Conservation (phyloP, 2,329 filamentous ascomycete genomes). For the Fusarium bactridioides region DNA sequence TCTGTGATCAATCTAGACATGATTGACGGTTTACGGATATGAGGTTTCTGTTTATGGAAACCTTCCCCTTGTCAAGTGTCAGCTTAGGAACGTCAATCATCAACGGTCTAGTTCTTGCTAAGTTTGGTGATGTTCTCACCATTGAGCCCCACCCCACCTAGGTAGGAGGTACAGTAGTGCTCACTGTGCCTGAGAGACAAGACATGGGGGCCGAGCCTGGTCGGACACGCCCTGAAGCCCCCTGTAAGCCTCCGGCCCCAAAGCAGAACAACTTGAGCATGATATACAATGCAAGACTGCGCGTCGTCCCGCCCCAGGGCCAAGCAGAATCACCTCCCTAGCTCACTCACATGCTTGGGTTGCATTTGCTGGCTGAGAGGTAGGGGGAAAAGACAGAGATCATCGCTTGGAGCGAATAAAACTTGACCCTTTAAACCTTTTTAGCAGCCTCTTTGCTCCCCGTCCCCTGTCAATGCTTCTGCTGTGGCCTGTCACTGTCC, state of each 20-base stretch:
- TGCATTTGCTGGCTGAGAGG: not conserved
- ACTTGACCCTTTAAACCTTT: not conserved
- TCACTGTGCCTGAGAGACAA: not conserved
- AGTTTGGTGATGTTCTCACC: not conserved
- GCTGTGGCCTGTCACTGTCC: not conserved
- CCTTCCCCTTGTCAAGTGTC: not conserved
- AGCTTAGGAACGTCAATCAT: slow-evolving; percentile 3
- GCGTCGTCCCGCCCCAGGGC: slow-evolving; percentile 8
- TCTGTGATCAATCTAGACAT: slow-evolving; percentile 14
- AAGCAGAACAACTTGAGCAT: not conserved
- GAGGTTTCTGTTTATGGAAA: slow-evolving; percentile 5
- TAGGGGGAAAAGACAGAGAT: not conserved
- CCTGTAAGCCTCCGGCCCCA: not conserved
- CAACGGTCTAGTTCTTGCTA: not conserved
- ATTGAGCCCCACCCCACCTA: not conserved
- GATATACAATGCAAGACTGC: not conserved
- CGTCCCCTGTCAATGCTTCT: not conserved
- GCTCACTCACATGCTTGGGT: not conserved
- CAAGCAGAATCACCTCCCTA: not conserved
- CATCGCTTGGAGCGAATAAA: not conserved
- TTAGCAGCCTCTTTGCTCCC: not conserved
- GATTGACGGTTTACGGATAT: slow-evolving; percentile 5
- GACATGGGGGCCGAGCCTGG: not conserved
- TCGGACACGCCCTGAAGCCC: not conserved
- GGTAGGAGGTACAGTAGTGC: not conserved